Conservation (phyloP, 352 stramenopile genomes). For the Nothophytophthora sp. region DNA sequence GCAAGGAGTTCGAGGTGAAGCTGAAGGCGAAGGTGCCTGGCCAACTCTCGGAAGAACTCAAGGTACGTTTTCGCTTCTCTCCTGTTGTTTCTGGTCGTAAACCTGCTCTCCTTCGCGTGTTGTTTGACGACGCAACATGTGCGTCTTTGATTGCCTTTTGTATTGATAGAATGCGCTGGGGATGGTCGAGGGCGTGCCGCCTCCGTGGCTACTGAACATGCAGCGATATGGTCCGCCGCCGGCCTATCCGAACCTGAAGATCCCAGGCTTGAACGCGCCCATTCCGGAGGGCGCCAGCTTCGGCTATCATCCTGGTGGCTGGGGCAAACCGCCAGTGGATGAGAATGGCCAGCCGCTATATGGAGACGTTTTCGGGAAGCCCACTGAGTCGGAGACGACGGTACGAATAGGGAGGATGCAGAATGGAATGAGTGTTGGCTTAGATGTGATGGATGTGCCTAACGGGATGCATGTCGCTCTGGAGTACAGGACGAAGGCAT, state of each 20-base stretch:
- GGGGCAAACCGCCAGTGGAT: conserved; percentile 98
- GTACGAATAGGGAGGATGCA: too few species aligned
- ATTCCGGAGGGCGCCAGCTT: conserved; percentile 94
- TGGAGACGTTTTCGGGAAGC: conserved; percentile 94
- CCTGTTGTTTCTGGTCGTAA: background rate
- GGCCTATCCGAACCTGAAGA: conserved; percentile 95
- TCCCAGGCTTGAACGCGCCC: conserved; percentile 97
- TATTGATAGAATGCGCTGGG: conserved; percentile 83
- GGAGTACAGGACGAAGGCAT: conserved; percentile 42
- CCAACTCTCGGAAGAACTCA: conserved; percentile 84
- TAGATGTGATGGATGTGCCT: too few species aligned
- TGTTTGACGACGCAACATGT: too few species aligned
- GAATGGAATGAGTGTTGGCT: background rate
- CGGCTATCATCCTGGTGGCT: conserved; percentile 96
- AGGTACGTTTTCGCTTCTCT: conserved; percentile 27
- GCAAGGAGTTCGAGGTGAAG: conserved; percentile 96
- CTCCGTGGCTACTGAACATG: conserved; percentile 98
- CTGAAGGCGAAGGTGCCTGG: conserved; percentile 91
- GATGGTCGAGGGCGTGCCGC: conserved; percentile 93
- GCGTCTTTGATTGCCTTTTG: too few species aligned
- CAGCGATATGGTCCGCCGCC: conserved; percentile 98
- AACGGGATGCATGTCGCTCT: background rate
- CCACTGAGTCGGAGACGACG: conserved; percentile 24
- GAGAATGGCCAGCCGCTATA: conserved; percentile 95
- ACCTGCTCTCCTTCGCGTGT: conserved; percentile 10